phyloP scores from a whole-genome alignment of 2,329 filamentous ascomycete species.

The Cladosporium sp. region DNA sequence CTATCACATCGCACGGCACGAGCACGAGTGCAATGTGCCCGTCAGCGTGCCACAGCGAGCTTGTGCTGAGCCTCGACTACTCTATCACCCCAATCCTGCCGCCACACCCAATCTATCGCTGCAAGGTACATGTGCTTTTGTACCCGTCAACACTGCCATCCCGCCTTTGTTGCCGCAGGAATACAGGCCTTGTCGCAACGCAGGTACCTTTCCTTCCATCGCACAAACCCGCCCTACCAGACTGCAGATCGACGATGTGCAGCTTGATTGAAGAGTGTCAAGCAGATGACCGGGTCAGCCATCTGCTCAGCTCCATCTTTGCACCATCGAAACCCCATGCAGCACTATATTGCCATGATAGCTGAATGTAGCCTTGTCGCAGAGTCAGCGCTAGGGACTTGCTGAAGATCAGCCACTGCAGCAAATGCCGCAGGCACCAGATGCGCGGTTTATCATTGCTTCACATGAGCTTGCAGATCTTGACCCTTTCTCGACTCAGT shows the following conservation, averaged over 20 bases:
- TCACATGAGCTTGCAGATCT: background rate
- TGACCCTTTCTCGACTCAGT: background rate
- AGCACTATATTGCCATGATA: background rate
- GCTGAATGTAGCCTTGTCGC: background rate
- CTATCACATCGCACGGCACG: background rate
- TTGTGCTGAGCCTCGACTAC: background rate
- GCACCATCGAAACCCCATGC: background rate
- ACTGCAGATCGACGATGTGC: background rate
- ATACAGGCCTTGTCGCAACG: background rate
- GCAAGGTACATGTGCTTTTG: conserved; percentile 10
- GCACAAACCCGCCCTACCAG: background rate
- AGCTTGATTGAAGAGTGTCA: background rate
- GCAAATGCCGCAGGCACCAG: background rate
- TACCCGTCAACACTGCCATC: background rate
- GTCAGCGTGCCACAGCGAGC: background rate
- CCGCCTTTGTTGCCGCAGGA: background rate
- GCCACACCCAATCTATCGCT: conserved; percentile 6
- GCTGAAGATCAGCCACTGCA: background rate
- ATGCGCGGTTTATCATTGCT: background rate
- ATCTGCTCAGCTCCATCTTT: background rate
- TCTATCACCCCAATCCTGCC: background rate
- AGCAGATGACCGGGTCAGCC: background rate
- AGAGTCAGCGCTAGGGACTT: background rate
- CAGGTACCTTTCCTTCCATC: conserved; percentile 5
- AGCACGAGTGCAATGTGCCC: background rate